Conservation (phyloP, 2,329 filamentous ascomycete genomes). For the Microcyclospora pomicola region DNA sequence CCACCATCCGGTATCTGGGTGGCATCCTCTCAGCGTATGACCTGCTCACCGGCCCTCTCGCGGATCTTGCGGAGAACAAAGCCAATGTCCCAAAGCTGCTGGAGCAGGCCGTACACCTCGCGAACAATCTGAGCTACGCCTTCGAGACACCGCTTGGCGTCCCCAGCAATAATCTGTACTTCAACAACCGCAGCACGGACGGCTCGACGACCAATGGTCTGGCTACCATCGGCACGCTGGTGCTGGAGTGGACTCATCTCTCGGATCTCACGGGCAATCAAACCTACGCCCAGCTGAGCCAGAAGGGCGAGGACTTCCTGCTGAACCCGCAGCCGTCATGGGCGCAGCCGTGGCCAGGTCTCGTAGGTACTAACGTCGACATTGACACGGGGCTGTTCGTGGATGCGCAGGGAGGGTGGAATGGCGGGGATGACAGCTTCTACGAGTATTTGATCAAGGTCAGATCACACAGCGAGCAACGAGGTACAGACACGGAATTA, state of each 20-base stretch:
- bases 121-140: constrained; percentile 59
- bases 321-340: constrained; percentile 49
- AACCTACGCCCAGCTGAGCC: constrained; percentile 51
- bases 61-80: constrained; percentile 4
- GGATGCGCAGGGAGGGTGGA: constrained; percentile 59
- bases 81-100: constrained; percentile 46
- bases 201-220: constrained; percentile 50
- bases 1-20: constrained; percentile 75
- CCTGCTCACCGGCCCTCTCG: constrained; percentile 42
- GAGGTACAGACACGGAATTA: neutral
- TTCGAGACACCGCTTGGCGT: constrained; percentile 67
- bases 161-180: constrained; percentile 54
- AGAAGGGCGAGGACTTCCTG: constrained; percentile 56
- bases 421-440: constrained; percentile 62
- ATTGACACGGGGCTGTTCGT: constrained; percentile 52
- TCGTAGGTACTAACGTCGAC: constrained; percentile 55
- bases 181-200: constrained; percentile 36
- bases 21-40: constrained; percentile 67
- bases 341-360: constrained; percentile 60
- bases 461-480: neutral
- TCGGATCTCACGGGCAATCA: constrained; percentile 58
- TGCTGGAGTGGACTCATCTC: constrained; percentile 73
- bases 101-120: constrained; percentile 52
- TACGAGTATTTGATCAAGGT: constrained; percentile 79
- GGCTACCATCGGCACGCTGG: constrained; percentile 62